A percentile compares a stretch with the other conserved stretches of the same genome.
Conservation (phyloP, 1,284 basidiomycete species). For the Boletus holoroseus region DNA sequence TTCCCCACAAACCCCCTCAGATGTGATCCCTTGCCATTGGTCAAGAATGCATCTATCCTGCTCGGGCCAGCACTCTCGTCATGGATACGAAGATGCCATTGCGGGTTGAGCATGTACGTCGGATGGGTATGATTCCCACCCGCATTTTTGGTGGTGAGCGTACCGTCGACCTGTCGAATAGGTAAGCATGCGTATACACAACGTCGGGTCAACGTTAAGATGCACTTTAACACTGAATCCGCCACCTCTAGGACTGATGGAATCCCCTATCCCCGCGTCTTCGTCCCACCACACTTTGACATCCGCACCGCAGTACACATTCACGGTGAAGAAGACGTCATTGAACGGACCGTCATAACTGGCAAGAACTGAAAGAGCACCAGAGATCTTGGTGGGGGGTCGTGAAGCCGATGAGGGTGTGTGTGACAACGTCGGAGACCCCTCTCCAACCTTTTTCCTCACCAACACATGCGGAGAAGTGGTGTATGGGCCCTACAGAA, state of each 20-base stretch:
- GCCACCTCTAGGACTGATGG: not conserved
- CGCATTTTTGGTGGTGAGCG: constrained; percentile 65
- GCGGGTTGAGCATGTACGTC: constrained; percentile 87
- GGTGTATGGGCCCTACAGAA: constrained; percentile 62
- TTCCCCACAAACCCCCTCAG: not conserved
- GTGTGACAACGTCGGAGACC: not conserved
- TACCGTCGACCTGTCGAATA: constrained; percentile 49
- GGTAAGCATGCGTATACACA: constrained; percentile 8
- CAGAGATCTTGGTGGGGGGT: constrained; percentile 27
- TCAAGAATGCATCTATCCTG: not conserved
- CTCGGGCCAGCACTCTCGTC: constrained; percentile 8
- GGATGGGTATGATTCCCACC: constrained; percentile 80
- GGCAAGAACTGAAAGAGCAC: constrained; percentile 49
- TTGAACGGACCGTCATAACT: constrained; percentile 60
- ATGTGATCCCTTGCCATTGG: not conserved
- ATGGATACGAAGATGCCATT: constrained; percentile 67
- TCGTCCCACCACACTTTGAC: constrained; percentile 47
- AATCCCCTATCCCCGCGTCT: constrained; percentile 14
- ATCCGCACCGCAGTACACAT: constrained; percentile 46
- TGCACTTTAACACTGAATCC: constrained; percentile 22
- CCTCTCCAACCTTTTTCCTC: constrained; percentile 15
- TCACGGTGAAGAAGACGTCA: constrained; percentile 61
- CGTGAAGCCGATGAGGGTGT: not conserved
- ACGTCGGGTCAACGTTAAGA: not conserved
- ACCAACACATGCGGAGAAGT: constrained; percentile 77